Percentiles rank a stretch among this genome's conserved stretches.
Conservation (phyloP, 2,329 filamentous ascomycete genomes). For the Diaporthe sp. region DNA sequence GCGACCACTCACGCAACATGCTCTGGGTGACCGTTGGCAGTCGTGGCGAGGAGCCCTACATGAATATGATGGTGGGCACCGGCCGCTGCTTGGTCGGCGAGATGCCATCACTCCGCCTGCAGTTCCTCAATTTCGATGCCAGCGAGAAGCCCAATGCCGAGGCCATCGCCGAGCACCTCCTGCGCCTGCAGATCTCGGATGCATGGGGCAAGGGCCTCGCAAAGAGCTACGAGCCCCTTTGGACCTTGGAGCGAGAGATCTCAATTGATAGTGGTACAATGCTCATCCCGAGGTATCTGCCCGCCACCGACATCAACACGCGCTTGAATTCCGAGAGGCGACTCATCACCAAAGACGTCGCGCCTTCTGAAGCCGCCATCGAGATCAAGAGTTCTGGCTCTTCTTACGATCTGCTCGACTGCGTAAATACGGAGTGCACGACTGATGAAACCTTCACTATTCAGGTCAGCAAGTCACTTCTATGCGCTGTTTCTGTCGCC, state of each 20-base stretch:
- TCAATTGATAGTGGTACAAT: slow-evolving; percentile 43
- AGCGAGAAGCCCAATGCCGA: neutral
- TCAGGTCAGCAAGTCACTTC: slow-evolving; percentile 21
- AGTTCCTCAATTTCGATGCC: slow-evolving; percentile 42
- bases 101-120: slow-evolving; percentile 41
- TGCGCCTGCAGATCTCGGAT: slow-evolving; percentile 39
- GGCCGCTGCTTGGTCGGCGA: slow-evolving; percentile 42
- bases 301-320: slow-evolving; percentile 38
- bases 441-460: neutral
- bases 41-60: slow-evolving; percentile 39
- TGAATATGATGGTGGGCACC: slow-evolving; percentile 43
- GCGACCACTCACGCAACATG: slow-evolving; percentile 35
- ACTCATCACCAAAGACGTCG: slow-evolving; percentile 34
- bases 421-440: neutral
- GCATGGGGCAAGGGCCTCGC: slow-evolving; percentile 33
- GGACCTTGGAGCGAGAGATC: slow-evolving; percentile 48
- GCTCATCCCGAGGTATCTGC: slow-evolving; percentile 45
- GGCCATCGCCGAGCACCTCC: slow-evolving; percentile 37
- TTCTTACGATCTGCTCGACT: neutral
- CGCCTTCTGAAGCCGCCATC: neutral
- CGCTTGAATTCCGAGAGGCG: slow-evolving; percentile 41
- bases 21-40: slow-evolving; percentile 44
- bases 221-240: slow-evolving; percentile 41
- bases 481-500: slow-evolving; percentile 11
- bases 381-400: neutral